Percentiles rank a stretch among this genome's conserved stretches.
Evolutionary conservation across 2,329 filamentous ascomycete genomes (phyloP).

Genomic region (Paramyrothecium roridum): DNA sequence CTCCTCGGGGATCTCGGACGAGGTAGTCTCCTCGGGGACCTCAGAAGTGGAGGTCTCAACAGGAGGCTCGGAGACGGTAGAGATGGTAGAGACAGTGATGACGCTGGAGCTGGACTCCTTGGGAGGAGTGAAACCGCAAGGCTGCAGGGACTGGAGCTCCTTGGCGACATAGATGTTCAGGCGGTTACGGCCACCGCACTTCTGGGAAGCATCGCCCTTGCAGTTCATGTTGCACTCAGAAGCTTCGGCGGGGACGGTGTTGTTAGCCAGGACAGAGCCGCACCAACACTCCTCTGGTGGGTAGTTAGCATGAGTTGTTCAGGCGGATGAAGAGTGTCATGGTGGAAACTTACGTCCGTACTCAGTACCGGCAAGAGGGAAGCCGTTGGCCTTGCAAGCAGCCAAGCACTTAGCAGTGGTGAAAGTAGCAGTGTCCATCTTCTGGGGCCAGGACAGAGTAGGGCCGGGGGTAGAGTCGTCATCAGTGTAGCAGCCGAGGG

Average conservation of each 20-base stretch:
- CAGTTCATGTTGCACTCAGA: conserved; percentile 49
- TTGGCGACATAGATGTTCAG: conserved; percentile 45
- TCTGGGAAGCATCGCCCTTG: conserved; percentile 39
- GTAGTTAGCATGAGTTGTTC: not conserved
- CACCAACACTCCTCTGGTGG: conserved; percentile 42
- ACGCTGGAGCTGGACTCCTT: conserved; percentile 7
- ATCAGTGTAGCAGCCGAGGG: conserved; percentile 61
- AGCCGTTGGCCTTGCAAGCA: conserved; percentile 39
- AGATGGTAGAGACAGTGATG: conserved; percentile 7
- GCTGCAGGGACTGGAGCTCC: conserved; percentile 47
- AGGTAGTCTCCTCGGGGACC: conserved; percentile 9
- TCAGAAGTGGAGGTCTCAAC: conserved; percentile 19
- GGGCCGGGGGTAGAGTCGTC: conserved; percentile 31
- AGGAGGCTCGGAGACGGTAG: conserved; percentile 8
- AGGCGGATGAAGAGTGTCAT: not conserved
- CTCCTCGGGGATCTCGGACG: conserved; percentile 21
- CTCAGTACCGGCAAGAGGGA: conserved; percentile 46
- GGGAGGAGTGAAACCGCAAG: conserved; percentile 36
- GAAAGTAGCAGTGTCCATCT: conserved; percentile 30
- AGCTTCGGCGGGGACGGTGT: conserved; percentile 30
- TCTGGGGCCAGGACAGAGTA: conserved; percentile 41
- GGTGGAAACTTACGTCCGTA: conserved; percentile 27
- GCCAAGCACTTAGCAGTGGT: conserved; percentile 40
- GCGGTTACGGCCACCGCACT: conserved; percentile 39
- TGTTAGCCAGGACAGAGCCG: conserved; percentile 50